These are phyloP conservation scores for Pilatotrama ljubarskyi DNA, from an alignment of 768 basidiomycete species.

Conservation along the genomic window DNA sequence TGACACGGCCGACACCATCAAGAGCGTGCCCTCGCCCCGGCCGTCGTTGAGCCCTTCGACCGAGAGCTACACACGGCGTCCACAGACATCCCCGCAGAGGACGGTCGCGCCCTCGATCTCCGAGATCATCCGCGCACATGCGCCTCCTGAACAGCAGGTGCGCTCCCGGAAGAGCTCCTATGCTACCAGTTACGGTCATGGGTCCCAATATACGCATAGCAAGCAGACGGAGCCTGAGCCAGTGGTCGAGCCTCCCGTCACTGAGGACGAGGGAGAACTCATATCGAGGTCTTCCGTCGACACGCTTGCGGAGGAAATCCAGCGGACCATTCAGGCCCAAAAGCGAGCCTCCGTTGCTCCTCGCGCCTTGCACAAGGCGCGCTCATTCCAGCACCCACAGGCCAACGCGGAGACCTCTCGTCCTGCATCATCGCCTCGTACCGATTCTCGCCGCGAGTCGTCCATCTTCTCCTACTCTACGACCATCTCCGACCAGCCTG, in stretches of 20 bases:
- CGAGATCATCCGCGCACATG: constrained; percentile 82
- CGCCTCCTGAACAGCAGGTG: constrained; percentile 52
- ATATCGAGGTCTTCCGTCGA: constrained; percentile 84
- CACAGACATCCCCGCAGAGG: constrained; percentile 35
- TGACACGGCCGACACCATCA: constrained; percentile 4
- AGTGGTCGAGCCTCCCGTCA: constrained; percentile 47
- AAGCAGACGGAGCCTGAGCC: constrained; percentile 51
- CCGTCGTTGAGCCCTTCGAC: constrained; percentile 18
- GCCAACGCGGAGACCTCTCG: constrained; percentile 23
- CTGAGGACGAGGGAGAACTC: constrained; percentile 62
- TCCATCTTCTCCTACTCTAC: constrained; percentile 31
- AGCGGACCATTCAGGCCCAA: constrained; percentile 66
- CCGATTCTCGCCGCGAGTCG: constrained; percentile 26
- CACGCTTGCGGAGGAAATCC: constrained; percentile 83
- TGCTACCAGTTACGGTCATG: constrained; percentile 44
- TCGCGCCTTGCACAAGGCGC: constrained; percentile 31
- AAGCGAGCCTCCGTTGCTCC: constrained; percentile 38
- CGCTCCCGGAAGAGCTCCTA: constrained; percentile 50
- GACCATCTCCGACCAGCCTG: constrained; percentile 26
- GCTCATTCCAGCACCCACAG: constrained; percentile 27
- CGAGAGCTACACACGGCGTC: constrained; percentile 22
- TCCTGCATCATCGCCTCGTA: constrained; percentile 20
- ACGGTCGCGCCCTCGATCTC: constrained; percentile 77
- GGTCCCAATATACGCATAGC: constrained; percentile 45
- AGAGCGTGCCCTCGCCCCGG: constrained; percentile 1